Conservation (phyloP, 345 rosid genomes). For the Eucalyptus viminalis region DNA sequence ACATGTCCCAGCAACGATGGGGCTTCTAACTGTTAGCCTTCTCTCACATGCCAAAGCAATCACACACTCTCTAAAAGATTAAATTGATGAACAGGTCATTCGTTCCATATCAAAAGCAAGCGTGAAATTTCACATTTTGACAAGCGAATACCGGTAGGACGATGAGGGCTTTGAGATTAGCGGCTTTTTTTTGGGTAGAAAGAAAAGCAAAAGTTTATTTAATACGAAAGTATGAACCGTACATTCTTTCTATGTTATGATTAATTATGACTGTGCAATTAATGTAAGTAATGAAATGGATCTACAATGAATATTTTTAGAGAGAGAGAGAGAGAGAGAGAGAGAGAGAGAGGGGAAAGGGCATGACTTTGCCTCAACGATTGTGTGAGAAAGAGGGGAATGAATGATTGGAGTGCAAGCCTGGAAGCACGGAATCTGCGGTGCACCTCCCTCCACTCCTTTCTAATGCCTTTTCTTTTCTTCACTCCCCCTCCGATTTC, state of each 20-base stretch:
- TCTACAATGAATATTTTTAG: neutral
- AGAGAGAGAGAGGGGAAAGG: neutral
- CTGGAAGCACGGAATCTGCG: neutral
- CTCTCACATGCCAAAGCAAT: neutral
- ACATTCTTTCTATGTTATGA: neutral
- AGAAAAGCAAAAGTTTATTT: neutral
- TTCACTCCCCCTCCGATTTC: neutral
- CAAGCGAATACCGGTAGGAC: neutral
- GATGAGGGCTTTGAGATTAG: neutral
- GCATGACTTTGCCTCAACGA: neutral
- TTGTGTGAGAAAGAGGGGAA: neutral
- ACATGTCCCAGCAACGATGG: neutral
- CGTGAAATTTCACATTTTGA: neutral
- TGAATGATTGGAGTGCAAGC: neutral
- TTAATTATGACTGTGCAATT: neutral
- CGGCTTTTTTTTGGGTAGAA: neutral
- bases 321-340: neutral
- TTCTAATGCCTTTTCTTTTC: neutral
- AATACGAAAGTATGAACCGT: neutral
- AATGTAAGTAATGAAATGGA: neutral
- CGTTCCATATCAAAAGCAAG: too few relatives aligned
- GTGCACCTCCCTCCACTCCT: neutral
- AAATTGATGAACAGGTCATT: neutral
- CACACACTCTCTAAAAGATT: neutral
- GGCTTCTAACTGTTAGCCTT: neutral